These are phyloP conservation scores for Fusarium gaditjirri DNA, from an alignment of 2,329 filamentous ascomycete species.

Conservation along the genomic window DNA sequence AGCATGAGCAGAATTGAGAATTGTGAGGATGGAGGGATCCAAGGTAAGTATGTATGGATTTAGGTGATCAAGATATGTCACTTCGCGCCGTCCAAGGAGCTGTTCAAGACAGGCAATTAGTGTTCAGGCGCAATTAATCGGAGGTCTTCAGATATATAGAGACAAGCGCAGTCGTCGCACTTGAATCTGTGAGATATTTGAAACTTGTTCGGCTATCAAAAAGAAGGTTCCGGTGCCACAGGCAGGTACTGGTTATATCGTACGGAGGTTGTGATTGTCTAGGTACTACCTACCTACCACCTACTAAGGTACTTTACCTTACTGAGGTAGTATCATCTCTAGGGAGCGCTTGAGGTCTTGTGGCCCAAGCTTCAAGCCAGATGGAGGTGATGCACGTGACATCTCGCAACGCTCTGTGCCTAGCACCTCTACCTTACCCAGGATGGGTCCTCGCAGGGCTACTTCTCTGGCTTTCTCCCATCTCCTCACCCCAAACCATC, in stretches of 20 bases:
- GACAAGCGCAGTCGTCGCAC: neutral
- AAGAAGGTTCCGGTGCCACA: neutral
- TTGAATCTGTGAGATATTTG: neutral
- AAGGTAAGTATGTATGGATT: neutral
- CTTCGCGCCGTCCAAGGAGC: neutral
- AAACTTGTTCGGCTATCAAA: neutral
- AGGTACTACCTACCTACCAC: no score
- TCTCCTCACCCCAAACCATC: conserved; percentile 35
- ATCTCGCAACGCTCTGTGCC: conserved; percentile 5
- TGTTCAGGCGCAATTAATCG: neutral
- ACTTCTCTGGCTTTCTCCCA: conserved; percentile 43
- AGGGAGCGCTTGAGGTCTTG: neutral
- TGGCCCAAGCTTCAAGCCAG: conserved; percentile 17
- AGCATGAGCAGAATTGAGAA: neutral
- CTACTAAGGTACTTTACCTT: neutral
- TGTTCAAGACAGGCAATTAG: neutral
- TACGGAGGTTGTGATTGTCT: neutral
- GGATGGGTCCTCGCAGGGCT: conserved; percentile 31
- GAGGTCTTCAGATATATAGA: neutral
- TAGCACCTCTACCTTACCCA: neutral
- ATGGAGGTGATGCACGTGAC: conserved; percentile 26
- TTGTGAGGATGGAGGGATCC: neutral
- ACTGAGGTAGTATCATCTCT: neutral
- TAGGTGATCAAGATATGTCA: neutral
- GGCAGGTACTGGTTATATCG: neutral